Percentiles rank a stretch among this genome's conserved stretches.
phyloP scores from a whole-genome alignment of 192 early-diverging fungal species.

The Fimicolochytrium jonesii region DNA sequence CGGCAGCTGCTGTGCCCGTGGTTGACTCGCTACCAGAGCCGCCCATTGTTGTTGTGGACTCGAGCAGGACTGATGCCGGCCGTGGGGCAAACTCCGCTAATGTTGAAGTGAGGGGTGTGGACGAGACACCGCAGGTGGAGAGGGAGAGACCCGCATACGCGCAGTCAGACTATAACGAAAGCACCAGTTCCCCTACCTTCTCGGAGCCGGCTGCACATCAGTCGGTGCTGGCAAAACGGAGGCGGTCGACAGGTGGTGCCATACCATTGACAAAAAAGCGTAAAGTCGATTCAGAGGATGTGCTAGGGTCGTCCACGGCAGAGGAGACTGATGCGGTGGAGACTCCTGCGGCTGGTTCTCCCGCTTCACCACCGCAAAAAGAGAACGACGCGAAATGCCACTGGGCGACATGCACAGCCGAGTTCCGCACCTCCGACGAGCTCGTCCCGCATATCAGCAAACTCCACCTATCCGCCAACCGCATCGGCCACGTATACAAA shows the following conservation, averaged over 20 bases:
- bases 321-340: no score
- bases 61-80: no score
- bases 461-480: constrained; percentile 36
- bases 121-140: background rate
- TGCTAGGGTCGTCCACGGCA: background rate
- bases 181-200: no score
- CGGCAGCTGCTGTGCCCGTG: background rate
- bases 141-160: no score
- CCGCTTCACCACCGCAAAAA: no score
- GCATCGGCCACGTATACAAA: background rate
- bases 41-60: no score
- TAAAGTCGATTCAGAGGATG: background rate
- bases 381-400: constrained; percentile 29
- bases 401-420: constrained; percentile 41
- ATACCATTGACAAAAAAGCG: background rate
- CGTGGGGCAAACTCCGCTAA: no score
- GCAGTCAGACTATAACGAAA: no score
- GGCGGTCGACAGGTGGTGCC: background rate
- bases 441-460: constrained; percentile 40
- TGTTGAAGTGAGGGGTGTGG: background rate
- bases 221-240: background rate
- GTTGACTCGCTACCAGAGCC: background rate
- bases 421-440: constrained; percentile 32
- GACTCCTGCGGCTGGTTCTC: background rate
- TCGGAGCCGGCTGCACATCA: background rate